phyloP scores from a whole-genome alignment of 1,284 basidiomycete genomes.

The Golubevia sp. region DNA sequence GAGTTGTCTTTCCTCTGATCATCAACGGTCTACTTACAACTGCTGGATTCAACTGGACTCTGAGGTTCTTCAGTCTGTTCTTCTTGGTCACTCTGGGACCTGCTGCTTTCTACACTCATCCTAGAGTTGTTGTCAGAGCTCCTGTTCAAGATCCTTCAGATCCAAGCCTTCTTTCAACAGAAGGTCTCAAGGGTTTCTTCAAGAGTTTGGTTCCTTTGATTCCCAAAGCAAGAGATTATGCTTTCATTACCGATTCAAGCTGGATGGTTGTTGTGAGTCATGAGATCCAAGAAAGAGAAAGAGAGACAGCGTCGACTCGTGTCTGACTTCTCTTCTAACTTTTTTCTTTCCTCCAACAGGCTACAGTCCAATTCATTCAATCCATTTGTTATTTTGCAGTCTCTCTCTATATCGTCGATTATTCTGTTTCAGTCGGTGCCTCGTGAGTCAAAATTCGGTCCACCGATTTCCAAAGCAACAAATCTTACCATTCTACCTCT shows the following conservation, averaged over 20 bases:
- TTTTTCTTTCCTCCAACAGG: background rate
- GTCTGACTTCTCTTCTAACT: background rate
- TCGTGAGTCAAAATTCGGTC: too few relatives aligned
- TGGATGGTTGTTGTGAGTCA: background rate
- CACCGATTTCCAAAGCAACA: too few relatives aligned
- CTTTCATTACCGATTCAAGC: background rate
- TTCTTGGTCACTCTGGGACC: conserved; percentile 15
- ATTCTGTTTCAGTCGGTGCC: conserved; percentile 26
- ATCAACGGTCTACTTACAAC: conserved; percentile 19
- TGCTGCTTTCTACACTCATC: background rate
- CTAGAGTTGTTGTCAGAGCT: background rate
- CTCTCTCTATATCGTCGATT: conserved; percentile 38
- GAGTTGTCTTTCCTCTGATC: conserved; percentile 38
- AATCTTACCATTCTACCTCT: too few relatives aligned
- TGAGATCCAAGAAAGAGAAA: background rate
- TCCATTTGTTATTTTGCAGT: conserved; percentile 34
- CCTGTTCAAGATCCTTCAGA: background rate
- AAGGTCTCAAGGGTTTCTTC: background rate
- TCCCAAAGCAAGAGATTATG: background rate
- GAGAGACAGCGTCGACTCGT: background rate
- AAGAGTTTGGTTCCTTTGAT: background rate
- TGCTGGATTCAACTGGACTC: conserved; percentile 39
- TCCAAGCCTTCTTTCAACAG: background rate
- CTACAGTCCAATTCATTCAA: conserved; percentile 16
- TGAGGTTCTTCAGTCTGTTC: conserved; percentile 20